These are phyloP conservation scores for Curvularia lunata DNA, from an alignment of 2,329 filamentous ascomycete species.

Conservation along the genomic window DNA sequence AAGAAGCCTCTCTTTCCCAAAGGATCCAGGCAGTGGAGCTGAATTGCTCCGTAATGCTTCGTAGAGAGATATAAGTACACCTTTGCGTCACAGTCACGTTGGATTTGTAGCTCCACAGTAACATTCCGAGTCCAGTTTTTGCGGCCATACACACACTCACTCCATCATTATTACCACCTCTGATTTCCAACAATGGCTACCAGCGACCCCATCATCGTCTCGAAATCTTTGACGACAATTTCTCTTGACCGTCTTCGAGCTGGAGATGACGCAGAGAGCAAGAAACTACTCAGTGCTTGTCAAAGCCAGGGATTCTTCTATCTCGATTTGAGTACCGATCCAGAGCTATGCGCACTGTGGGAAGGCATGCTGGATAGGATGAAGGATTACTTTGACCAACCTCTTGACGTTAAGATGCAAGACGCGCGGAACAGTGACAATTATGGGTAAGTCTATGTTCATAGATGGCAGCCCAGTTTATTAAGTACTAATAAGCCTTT, in stretches of 20 bases:
- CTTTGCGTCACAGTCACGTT: no score
- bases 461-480: no score
- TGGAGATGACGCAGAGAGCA: neutral
- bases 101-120: no score
- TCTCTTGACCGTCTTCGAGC: neutral
- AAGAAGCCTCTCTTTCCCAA: no score
- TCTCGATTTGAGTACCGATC: neutral
- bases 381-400: slow-evolving; percentile 10
- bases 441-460: neutral
- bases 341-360: neutral
- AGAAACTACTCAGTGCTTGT: neutral
- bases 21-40: no score
- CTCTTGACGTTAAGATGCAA: slow-evolving; percentile 13
- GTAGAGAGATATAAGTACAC: no score
- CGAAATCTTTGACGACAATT: neutral
- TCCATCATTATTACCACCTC: neutral
- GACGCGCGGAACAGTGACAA: slow-evolving; percentile 11
- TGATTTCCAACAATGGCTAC: neutral
- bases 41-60: no score
- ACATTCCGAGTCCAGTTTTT: no score
- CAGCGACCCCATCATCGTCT: neutral
- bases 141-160: no score
- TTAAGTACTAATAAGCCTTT: no score
- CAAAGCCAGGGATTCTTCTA: neutral
- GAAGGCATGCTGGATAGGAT: neutral